Evolutionary conservation across 2,329 filamentous ascomycete species (phyloP).

Genomic region (Botryotinia narcissicola): DNA sequence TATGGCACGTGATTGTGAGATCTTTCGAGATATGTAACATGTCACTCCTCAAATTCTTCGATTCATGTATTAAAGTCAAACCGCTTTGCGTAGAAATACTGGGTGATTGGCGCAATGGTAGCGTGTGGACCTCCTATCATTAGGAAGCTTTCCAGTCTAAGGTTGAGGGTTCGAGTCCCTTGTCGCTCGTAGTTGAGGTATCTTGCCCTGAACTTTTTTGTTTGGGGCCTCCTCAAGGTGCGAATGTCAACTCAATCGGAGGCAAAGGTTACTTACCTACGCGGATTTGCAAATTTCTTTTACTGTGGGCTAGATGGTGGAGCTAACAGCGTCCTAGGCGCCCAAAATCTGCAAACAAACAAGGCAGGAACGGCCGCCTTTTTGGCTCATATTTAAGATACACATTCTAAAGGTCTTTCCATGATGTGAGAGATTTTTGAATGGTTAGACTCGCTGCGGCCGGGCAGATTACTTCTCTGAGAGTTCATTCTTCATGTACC

Average conservation of each 20-base stretch:
- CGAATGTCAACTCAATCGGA: not conserved
- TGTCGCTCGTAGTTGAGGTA: not conserved
- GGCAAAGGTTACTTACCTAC: not conserved
- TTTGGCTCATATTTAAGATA: not conserved
- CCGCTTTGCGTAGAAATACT: not conserved
- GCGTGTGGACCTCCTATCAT: constrained; percentile 19
- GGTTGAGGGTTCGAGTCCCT: constrained; percentile 17
- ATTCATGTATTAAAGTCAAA: not conserved
- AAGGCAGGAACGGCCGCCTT: too few species aligned
- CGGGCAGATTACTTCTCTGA: not conserved
- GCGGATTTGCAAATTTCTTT: not conserved
- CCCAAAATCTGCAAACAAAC: not conserved
- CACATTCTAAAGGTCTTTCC: not conserved
- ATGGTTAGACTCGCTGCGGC: not conserved
- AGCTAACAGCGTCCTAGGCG: not conserved
- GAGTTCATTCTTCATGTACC: not conserved
- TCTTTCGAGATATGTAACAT: not conserved
- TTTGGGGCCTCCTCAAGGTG: not conserved
- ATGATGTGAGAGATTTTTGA: not conserved
- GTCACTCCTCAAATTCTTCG: not conserved
- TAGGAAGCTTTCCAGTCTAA: constrained; percentile 10
- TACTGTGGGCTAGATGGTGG: not conserved
- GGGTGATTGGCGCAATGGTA: constrained; percentile 19
- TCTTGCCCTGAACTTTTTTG: not conserved
- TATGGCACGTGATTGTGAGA: not conserved